These are phyloP conservation scores for Fraxinus dipetala DNA, from an alignment of 305 asterid species.

Conservation along the genomic window DNA sequence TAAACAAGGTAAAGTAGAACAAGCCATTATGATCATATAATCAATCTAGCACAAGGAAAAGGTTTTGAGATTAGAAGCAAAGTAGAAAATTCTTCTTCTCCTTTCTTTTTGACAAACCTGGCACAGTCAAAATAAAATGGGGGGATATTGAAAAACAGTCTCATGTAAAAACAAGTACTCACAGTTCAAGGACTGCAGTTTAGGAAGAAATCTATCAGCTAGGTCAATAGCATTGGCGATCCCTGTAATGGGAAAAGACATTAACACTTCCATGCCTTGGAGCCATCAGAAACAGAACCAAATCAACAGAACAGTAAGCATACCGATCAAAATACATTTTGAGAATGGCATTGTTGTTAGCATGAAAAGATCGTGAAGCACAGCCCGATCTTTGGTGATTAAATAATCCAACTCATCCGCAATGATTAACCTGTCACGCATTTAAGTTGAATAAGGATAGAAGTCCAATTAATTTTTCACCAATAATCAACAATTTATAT, in stretches of 20 bases:
- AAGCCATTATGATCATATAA: not conserved
- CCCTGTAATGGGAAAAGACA: slow-evolving; percentile 54
- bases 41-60: slow-evolving; percentile 7
- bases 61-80: not conserved
- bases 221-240: slow-evolving; percentile 94
- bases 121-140: slow-evolving; percentile 8
- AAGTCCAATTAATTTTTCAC: not conserved
- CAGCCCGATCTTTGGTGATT: slow-evolving; percentile 76
- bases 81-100: not conserved
- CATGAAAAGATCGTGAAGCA: slow-evolving; percentile 93
- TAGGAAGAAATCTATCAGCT: slow-evolving; percentile 91
- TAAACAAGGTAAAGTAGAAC: not conserved
- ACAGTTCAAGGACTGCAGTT: slow-evolving; percentile 77
- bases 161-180: slow-evolving; percentile 38
- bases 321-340: slow-evolving; percentile 87
- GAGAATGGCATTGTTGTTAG: slow-evolving; percentile 81
- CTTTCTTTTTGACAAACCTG: not conserved
- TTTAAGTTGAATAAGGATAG: not conserved
- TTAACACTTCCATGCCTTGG: slow-evolving; percentile 8
- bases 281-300: not conserved
- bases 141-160: not conserved
- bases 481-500: not conserved
- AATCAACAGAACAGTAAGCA: not conserved
- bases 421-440: slow-evolving; percentile 58
- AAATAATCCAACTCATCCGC: slow-evolving; percentile 96